phyloP scores from a whole-genome alignment of 371 early-diverging fungal genomes.

The Coemansia sp. region DNA sequence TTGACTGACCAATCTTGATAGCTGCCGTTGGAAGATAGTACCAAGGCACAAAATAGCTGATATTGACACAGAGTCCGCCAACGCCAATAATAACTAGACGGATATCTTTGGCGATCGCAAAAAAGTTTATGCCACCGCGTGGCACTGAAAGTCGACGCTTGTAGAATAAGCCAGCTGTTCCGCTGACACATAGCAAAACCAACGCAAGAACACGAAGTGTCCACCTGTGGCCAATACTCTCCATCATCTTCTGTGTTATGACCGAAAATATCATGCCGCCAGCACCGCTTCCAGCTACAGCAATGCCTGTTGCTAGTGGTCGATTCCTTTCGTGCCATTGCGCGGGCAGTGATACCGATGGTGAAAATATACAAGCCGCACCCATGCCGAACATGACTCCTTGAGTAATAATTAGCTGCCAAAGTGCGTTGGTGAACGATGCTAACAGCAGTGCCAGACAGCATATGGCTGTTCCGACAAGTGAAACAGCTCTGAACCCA shows the following conservation, averaged over 20 bases:
- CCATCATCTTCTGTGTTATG: slow-evolving; percentile 47
- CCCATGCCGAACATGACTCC: slow-evolving; percentile 48
- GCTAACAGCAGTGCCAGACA: slow-evolving; percentile 32
- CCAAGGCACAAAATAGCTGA: slow-evolving; percentile 33
- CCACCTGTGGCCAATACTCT: slow-evolving; percentile 46
- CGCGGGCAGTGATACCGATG: slow-evolving; percentile 48
- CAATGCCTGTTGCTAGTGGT: slow-evolving; percentile 57
- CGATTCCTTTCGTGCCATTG: slow-evolving; percentile 55
- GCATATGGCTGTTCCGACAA: slow-evolving; percentile 34
- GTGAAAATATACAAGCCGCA: slow-evolving; percentile 42
- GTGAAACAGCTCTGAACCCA: slow-evolving; percentile 28
- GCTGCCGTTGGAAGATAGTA: slow-evolving; percentile 45
- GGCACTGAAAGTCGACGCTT: slow-evolving; percentile 42
- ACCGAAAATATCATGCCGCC: slow-evolving; percentile 55
- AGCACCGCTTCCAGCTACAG: slow-evolving; percentile 55
- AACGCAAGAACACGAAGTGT: slow-evolving; percentile 49
- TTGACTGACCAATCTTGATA: slow-evolving; percentile 25
- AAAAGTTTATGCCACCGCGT: slow-evolving; percentile 19
- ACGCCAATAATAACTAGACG: slow-evolving; percentile 19
- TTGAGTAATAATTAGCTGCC: slow-evolving; percentile 49
- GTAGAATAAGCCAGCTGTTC: slow-evolving; percentile 49
- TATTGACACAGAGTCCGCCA: slow-evolving; percentile 30
- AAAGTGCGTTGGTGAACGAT: slow-evolving; percentile 38
- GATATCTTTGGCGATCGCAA: slow-evolving; percentile 17
- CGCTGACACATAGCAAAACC: slow-evolving; percentile 30